A percentile compares a stretch with the other conserved stretches of the same genome.
These are phyloP conservation scores for Eucalyptus paniculata DNA, from an alignment of 345 rosid species.

Conservation along the genomic window DNA sequence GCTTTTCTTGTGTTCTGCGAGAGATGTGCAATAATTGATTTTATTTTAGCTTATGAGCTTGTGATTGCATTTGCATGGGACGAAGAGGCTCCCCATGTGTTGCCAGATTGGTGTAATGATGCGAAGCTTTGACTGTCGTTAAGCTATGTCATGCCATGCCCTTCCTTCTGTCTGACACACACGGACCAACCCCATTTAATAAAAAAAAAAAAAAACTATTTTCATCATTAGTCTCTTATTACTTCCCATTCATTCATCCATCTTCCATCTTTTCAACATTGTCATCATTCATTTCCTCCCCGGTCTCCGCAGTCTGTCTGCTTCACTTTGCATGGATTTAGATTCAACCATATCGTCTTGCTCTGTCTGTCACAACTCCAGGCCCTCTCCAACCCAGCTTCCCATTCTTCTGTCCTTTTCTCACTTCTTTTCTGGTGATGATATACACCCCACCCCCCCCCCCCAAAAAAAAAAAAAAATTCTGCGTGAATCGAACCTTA, in stretches of 20 bases:
- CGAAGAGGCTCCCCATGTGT: not conserved
- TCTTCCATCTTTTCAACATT: not conserved
- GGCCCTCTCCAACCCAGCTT: not conserved
- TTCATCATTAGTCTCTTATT: not conserved
- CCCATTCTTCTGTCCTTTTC: not conserved
- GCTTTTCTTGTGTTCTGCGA: not conserved
- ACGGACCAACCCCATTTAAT: not conserved
- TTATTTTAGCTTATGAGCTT: not conserved
- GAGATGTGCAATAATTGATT: not conserved
- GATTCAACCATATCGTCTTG: not conserved
- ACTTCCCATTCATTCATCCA: not conserved
- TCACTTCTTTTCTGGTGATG: not conserved
- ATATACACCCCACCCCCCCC: not conserved
- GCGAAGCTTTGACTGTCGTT: not conserved
- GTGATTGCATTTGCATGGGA: not conserved
- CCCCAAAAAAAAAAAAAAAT: accelerated
- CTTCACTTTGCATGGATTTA: not conserved
- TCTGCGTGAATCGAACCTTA: not conserved
- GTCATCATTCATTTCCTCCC: not conserved
- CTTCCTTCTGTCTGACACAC: not conserved
- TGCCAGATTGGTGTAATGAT: not conserved
- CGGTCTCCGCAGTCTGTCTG: not conserved
- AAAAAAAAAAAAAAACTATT: not conserved
- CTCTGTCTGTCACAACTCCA: not conserved
- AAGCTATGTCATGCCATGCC: not conserved